phyloP scores from a whole-genome alignment of 441 rosid species.

The Adansonia madagascariensis region DNA sequence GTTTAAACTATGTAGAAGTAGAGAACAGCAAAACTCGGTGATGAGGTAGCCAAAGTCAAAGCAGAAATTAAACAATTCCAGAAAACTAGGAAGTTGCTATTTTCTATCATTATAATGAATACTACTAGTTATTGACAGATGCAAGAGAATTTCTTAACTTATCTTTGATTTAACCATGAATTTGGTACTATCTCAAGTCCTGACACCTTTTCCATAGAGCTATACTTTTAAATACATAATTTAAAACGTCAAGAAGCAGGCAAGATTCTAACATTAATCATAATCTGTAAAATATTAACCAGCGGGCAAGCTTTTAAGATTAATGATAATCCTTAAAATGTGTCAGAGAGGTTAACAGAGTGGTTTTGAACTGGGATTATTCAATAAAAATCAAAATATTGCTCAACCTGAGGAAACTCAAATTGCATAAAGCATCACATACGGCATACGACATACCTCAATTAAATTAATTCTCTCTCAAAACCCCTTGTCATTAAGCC shows the following conservation, averaged over 20 bases:
- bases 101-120: neutral
- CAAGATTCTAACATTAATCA: neutral
- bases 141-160: neutral
- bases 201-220: neutral
- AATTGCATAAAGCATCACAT: neutral
- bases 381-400: slow-evolving; percentile 2
- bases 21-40: neutral
- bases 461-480: neutral
- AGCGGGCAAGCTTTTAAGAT: neutral
- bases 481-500: neutral
- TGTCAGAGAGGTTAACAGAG: neutral
- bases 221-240: neutral
- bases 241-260: neutral
- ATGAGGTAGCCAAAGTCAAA: slow-evolving; percentile 1
- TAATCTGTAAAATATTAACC: neutral
- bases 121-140: slow-evolving; percentile 5
- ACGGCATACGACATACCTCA: slow-evolving; percentile 7
- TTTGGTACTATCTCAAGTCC: neutral
- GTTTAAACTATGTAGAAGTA: neutral
- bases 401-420: neutral
- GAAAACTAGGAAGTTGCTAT: neutral
- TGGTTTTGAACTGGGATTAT: neutral
- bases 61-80: slow-evolving; percentile 13
- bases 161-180: neutral
- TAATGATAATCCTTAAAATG: neutral